phyloP scores from a whole-genome alignment of 1,284 basidiomycete species.

The Sphaerobolus stellatus region DNA sequence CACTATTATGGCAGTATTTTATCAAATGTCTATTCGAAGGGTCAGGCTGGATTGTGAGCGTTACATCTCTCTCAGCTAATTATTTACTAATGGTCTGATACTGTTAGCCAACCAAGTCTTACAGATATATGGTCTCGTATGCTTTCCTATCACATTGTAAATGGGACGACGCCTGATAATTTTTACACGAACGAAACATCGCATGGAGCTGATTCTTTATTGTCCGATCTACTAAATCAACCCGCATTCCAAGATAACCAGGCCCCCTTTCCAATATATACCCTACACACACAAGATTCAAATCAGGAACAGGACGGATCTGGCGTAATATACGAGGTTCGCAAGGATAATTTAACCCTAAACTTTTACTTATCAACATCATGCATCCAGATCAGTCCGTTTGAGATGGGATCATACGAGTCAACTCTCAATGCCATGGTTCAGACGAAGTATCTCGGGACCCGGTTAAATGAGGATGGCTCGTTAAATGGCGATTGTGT shows the following conservation, averaged over 20 bases:
- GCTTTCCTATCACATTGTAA: too few relatives aligned
- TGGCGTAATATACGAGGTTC: too few relatives aligned
- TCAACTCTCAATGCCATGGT: constrained; percentile 59
- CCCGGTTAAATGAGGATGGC: constrained; percentile 50
- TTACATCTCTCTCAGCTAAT: too few relatives aligned
- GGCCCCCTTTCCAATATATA: constrained; percentile 60
- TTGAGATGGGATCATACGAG: constrained; percentile 70
- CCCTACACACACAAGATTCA: too few relatives aligned
- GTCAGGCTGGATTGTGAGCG: too few relatives aligned
- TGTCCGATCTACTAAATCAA: constrained; percentile 49
- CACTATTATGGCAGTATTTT: too few relatives aligned
- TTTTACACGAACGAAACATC: constrained; percentile 58
- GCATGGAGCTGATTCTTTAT: constrained; percentile 65
- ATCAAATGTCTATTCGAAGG: too few relatives aligned
- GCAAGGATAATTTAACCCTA: too few relatives aligned
- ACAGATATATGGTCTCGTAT: background rate
- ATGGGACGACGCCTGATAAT: too few relatives aligned
- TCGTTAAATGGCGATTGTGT: constrained; percentile 55
- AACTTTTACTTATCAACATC: too few relatives aligned
- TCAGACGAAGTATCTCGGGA: constrained; percentile 59
- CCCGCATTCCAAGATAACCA: constrained; percentile 45
- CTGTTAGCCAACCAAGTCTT: background rate
- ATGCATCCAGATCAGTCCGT: constrained; percentile 57
- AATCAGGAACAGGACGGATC: background rate
- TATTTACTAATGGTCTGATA: background rate